Evolutionary conservation across 1,284 basidiomycete species (phyloP), one percentile per base, ranked within the genome.

Genomic region (Malassezia caprae): DNA sequence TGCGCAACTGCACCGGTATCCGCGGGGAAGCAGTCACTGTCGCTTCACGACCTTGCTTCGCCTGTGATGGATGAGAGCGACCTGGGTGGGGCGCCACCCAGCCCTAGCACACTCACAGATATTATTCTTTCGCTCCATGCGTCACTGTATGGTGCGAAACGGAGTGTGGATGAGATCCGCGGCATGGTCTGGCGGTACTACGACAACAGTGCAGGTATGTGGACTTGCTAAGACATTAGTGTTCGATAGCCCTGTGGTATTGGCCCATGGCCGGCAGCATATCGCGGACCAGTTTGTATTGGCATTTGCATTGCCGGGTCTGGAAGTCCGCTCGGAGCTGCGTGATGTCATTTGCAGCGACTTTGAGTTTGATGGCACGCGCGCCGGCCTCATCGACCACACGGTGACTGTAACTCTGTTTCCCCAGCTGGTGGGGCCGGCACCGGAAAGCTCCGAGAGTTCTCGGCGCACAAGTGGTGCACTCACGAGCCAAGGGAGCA

Each of bases 321-420:
- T 73, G 56, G 69, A 74, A 26, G 69, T 73, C 12, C 62, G 60
- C 32, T 73, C 70, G 15, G 72, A 73, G 57, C 60, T 74, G 30
- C 63, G 69, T 30, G 72, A 74, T 48, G 69, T 74, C 47, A 73
- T 73, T 46, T 73, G 71, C 59, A 66, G 63, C 42, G 72, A 74
- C 49, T 74, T 74, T 53, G 70, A 73, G 47, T 74, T 74, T 44
- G 68, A 75, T 40, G 71, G 72, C 17, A 73, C 71, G 4, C 60
- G 72, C 6, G 70, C 72, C 12, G 72, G 72, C n/a, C 73, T 75
- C 60, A 73, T 75, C 44, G 71, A 75, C 56, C 72, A 75, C 32
- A 73, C 72, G 23, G 55, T 75, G 51, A 69, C 63, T 28, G 67
- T 75, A 53, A 67, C 66, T 4, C 55, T 75, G 34, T 53, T 75